These are phyloP conservation scores for Sicyos baderoa DNA, from an alignment of 306 rosid species.

Conservation along the genomic window DNA sequence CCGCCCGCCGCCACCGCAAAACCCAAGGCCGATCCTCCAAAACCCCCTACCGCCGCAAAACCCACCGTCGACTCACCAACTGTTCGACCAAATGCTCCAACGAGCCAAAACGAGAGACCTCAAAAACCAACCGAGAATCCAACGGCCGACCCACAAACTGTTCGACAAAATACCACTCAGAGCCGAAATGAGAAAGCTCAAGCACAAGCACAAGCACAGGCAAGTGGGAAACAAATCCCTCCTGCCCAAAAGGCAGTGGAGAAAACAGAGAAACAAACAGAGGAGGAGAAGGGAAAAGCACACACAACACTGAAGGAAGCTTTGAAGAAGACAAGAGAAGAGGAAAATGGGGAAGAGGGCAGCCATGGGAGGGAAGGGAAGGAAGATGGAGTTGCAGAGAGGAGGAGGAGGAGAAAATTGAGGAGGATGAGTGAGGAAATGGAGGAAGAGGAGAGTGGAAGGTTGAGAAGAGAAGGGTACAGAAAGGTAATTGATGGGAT, in stretches of 20 bases:
- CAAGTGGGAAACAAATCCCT: neutral
- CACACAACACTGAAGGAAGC: neutral
- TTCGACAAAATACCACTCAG: constrained; percentile 1
- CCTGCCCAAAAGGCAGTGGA: neutral
- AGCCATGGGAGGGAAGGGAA: neutral
- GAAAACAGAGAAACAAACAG: neutral
- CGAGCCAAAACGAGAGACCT: no score
- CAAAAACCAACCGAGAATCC: neutral
- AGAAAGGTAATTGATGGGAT: neutral
- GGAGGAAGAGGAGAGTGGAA: neutral
- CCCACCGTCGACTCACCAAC: no score
- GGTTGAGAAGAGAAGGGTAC: neutral
- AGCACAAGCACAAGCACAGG: neutral
- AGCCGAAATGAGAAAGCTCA: neutral
- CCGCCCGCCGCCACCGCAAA: neutral
- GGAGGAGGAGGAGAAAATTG: neutral
- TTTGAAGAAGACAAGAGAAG: neutral
- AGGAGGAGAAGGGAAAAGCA: neutral
- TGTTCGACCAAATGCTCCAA: no score
- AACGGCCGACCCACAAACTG: neutral
- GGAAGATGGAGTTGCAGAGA: neutral
- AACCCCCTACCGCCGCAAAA: neutral
- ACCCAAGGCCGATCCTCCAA: neutral
- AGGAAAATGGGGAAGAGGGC: neutral
- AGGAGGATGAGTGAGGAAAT: neutral